phyloP scores from a whole-genome alignment of 306 rosid genomes.

The Cucumis hystrix region DNA sequence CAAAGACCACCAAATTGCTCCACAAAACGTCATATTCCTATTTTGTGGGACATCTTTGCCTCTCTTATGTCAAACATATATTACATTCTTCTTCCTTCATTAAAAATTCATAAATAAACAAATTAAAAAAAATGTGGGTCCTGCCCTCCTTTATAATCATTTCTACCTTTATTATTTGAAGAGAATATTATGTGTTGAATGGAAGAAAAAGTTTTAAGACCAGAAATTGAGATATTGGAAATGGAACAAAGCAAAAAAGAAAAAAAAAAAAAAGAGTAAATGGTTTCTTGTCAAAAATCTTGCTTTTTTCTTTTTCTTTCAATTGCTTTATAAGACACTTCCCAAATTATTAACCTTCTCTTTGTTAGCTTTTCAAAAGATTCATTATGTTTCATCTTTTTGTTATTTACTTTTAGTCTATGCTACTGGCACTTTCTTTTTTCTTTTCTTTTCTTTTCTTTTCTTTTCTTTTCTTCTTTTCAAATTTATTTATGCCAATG shows the following conservation, averaged over 20 bases:
- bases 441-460: too few species aligned
- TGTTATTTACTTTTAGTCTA: constrained; percentile 19
- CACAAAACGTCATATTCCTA: constrained; percentile 18
- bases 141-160: constrained; percentile 34
- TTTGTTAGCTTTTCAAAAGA: constrained; percentile 47
- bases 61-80: constrained; percentile 4
- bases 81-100: neutral
- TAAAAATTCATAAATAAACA: neutral
- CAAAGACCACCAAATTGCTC: neutral
- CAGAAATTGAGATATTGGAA: constrained; percentile 31
- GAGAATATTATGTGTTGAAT: constrained; percentile 67
- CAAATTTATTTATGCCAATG: neutral
- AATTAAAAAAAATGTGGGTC: constrained; percentile 20
- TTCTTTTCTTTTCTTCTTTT: too few species aligned
- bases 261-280: constrained; percentile 19
- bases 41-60: constrained; percentile 22
- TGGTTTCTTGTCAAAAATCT: constrained; percentile 87
- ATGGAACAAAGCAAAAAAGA: constrained; percentile 42
- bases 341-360: constrained; percentile 27
- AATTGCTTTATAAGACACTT: constrained; percentile 60
- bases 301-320: constrained; percentile 22
- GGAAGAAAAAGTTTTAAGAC: constrained; percentile 40
- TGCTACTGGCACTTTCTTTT: neutral
- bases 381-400: constrained; percentile 68
- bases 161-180: constrained; percentile 41